phyloP scores from a whole-genome alignment of 108 stramenopile species.

The Cyclotella cryptica region DNA sequence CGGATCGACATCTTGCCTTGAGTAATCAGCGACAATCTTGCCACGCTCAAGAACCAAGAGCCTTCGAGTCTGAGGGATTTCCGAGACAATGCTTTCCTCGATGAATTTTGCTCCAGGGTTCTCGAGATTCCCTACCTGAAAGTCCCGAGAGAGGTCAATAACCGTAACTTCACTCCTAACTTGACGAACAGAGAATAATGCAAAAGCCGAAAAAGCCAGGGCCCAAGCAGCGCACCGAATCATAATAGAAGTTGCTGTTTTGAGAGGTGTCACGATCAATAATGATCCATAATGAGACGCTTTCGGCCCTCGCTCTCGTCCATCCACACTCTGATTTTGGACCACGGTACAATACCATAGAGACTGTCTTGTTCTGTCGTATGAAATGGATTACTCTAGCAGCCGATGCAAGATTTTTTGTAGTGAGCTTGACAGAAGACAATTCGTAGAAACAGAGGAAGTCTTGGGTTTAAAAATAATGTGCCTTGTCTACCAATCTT shows the following conservation, averaged over 20 bases:
- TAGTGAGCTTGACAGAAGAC: no score
- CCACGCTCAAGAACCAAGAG: conserved; percentile 15
- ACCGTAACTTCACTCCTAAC: background rate
- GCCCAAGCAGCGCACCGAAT: background rate
- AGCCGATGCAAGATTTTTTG: no score
- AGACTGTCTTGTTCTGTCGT: no score
- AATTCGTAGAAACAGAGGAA: no score
- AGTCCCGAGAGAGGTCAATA: background rate
- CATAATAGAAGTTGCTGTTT: background rate
- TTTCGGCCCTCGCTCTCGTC: no score
- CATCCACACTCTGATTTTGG: no score
- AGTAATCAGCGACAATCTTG: conserved; percentile 9
- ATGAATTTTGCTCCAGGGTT: background rate
- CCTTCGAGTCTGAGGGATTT: conserved; percentile 1
- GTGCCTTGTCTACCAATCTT: no score
- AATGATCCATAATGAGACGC: no score
- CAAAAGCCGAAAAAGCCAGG: background rate
- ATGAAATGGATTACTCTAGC: no score
- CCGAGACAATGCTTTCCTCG: background rate
- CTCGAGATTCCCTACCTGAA: background rate
- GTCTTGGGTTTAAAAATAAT: no score
- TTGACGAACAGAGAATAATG: background rate
- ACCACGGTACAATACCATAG: no score
- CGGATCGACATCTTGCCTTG: conserved; percentile 16
- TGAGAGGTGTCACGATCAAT: no score